Evolutionary conservation across 192 early-diverging fungal species (phyloP).

Genomic region (Spinellus fusiger): DNA sequence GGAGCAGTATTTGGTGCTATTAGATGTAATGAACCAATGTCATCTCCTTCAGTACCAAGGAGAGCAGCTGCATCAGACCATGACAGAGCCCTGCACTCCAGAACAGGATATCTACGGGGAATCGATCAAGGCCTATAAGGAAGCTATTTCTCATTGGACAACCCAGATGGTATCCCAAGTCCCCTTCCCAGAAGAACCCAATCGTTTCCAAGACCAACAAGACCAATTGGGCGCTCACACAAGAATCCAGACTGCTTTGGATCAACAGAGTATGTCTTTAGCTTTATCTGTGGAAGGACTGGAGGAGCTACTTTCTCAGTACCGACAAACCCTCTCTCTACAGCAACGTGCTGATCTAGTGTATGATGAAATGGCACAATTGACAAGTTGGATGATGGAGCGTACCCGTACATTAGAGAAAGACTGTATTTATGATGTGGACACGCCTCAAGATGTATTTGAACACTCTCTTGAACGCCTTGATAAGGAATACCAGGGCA

Average conservation of each 20-base stretch:
- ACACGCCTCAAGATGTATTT: conserved; percentile 6
- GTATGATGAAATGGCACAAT: conserved; percentile 24
- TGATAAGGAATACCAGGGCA: conserved; percentile 22
- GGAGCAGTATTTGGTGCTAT: conserved; percentile 29
- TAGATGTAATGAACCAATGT: conserved; percentile 28
- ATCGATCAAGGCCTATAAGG: conserved; percentile 9
- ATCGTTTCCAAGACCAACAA: not conserved
- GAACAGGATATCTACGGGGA: conserved; percentile 8
- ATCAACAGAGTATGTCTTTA: conserved; percentile 13
- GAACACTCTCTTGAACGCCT: conserved; percentile 15
- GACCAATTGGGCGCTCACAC: conserved; percentile 18
- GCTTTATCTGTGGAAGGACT: conserved; percentile 20
- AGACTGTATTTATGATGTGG: not conserved
- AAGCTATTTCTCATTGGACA: conserved; percentile 6
- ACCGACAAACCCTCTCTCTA: conserved; percentile 24
- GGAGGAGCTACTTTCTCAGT: conserved; percentile 14
- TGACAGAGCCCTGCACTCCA: not conserved
- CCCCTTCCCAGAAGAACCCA: conserved; percentile 5
- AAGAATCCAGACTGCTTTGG: conserved; percentile 12
- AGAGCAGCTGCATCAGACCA: not conserved
- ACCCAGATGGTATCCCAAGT: conserved; percentile 1
- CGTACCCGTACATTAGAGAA: conserved; percentile 5
- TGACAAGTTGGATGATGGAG: conserved; percentile 26
- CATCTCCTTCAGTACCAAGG: not conserved
- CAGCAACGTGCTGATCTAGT: conserved; percentile 22